Percentiles rank a stretch among this genome's conserved stretches.
Evolutionary conservation across 2,329 filamentous ascomycete genomes (phyloP).

Genomic region (Penicillium sp.): DNA sequence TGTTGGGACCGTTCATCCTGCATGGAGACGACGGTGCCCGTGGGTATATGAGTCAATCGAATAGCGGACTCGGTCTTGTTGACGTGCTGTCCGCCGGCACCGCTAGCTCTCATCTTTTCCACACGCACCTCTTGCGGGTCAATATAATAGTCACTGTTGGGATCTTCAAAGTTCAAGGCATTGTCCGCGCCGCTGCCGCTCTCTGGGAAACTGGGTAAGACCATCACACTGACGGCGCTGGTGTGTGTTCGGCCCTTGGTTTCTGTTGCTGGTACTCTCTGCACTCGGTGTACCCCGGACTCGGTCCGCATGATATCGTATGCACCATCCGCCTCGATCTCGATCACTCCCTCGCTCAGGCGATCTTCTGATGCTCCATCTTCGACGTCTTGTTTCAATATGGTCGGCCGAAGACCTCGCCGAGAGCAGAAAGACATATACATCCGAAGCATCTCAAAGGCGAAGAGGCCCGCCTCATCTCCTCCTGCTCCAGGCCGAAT

Average conservation of each 20-base stretch:
- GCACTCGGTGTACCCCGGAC: slow-evolving; percentile 92
- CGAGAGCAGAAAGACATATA: slow-evolving; percentile 78
- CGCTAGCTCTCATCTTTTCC: slow-evolving; percentile 89
- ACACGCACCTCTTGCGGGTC: slow-evolving; percentile 78
- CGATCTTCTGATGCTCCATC: slow-evolving; percentile 67
- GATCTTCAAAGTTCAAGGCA: slow-evolving; percentile 72
- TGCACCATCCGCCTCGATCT: slow-evolving; percentile 74
- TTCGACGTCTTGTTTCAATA: slow-evolving; percentile 83
- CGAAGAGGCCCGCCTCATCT: slow-evolving; percentile 87
- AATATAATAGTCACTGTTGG: slow-evolving; percentile 88
- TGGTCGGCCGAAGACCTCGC: slow-evolving; percentile 65
- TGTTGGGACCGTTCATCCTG: slow-evolving; percentile 91
- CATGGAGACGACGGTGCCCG: slow-evolving; percentile 83
- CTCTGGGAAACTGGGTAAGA: slow-evolving; percentile 78
- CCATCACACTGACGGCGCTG: slow-evolving; percentile 87
- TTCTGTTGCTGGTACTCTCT: slow-evolving; percentile 90
- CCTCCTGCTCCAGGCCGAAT: slow-evolving; percentile 91
- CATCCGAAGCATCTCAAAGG: slow-evolving; percentile 85
- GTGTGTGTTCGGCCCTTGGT: slow-evolving; percentile 91
- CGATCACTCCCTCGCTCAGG: slow-evolving; percentile 84
- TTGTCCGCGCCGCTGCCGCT: slow-evolving; percentile 54
- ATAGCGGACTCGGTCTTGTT: slow-evolving; percentile 98
- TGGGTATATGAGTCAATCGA: slow-evolving; percentile 86
- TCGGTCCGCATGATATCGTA: slow-evolving; percentile 84
- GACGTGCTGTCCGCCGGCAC: slow-evolving; percentile 95